Evolutionary conservation across 495 filamentous ascomycete genomes (phyloP).

Genomic region (Chlorociboria aeruginascens): DNA sequence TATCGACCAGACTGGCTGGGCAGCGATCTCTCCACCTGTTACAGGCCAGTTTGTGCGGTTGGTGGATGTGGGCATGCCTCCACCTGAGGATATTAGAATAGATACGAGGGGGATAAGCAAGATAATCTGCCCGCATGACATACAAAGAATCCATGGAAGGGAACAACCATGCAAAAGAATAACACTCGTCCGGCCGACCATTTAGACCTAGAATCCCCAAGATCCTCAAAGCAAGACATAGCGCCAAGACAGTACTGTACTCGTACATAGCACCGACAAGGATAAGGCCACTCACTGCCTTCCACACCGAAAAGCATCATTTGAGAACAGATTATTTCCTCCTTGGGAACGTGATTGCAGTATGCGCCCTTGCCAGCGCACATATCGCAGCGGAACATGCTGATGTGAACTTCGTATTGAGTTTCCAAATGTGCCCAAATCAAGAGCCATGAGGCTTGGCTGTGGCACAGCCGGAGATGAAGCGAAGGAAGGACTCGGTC

Average conservation of each 20-base stretch:
- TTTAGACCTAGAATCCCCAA: no score
- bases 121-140: no score
- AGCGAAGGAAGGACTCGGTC: no score
- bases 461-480: no score
- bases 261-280: conserved; percentile 55
- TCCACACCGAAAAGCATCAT: conserved; percentile 69
- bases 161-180: no score
- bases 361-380: conserved; percentile 58
- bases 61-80: conserved; percentile 58
- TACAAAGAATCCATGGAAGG: no score
- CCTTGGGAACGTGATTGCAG: conserved; percentile 86
- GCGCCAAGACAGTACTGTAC: background rate
- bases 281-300: conserved; percentile 98
- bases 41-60: conserved; percentile 91
- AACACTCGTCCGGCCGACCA: no score
- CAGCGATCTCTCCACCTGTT: conserved; percentile 66
- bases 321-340: conserved; percentile 78
- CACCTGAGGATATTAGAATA: conserved; percentile 43
- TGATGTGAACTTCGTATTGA: no score
- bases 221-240: background rate
- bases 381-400: conserved; percentile 9
- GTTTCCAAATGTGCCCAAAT: no score
- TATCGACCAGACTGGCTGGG: conserved; percentile 87
- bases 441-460: no score
- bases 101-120: background rate